Evolutionary conservation across 2,329 filamentous ascomycete genomes (phyloP), one percentile per base, ranked within the genome.

Genomic region (Trichophyton schoenleinii): DNA sequence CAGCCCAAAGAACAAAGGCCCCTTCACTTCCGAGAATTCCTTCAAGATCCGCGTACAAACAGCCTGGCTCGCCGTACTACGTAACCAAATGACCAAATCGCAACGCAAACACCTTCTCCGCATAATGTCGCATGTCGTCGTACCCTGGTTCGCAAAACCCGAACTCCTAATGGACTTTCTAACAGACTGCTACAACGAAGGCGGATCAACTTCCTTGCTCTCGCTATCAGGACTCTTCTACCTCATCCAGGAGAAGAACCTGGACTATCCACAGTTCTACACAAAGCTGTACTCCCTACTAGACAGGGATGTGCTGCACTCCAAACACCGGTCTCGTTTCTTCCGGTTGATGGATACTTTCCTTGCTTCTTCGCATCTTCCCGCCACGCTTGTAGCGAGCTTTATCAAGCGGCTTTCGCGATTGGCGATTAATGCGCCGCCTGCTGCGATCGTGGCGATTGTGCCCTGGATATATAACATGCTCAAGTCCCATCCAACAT

Each of bases 231-330:
- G 94, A 59, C 86, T 99, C 53, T 99, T 96, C 77, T 94, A 95
- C 72, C 82, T 99, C 59, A 97, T 99, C 67, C 86, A 89, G 66
- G 85, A 94, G 71, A 89, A 89, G 70, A 99, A 99, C 71, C 81
- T 99, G 63, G 94, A 99, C 75, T 99, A 99, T 72, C 91, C 91
- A 0, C 87, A 86, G 36, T 99, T 99, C 76, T 99, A 95, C 76
- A 76, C 81, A 60, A 97, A 96, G 73, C 84, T 99, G 1, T 99
- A 99, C 77, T 95, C 90, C 8, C 81, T 99, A 0, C 82, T 99
- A 2, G 89, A 97, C 74, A 82, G 86, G 42, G 84, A 89, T 57
- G 82, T 97, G 7, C 79, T 99, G 55, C 91, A 99, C 77, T 96
- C 91, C 20, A 96, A 94, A 74, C 88, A 99, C 76, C 86, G 94